Conservation (phyloP, 805 yeast species). For the Citeromyces matritensis region DNA sequence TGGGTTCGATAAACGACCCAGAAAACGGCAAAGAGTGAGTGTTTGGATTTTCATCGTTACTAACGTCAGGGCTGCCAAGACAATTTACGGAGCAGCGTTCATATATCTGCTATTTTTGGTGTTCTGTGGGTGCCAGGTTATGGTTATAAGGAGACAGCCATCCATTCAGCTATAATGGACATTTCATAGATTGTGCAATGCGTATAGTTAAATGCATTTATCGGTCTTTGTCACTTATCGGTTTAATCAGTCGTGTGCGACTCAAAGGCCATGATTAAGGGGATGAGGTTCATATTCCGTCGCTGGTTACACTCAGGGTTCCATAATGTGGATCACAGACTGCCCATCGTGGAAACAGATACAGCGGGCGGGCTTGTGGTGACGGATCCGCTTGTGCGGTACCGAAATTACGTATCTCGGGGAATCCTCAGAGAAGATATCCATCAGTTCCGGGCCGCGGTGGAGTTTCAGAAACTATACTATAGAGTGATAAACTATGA, state of each 20-base stretch:
- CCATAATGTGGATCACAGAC: too few species aligned
- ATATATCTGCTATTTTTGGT: conserved; percentile 69
- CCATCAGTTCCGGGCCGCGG: conserved; percentile 45
- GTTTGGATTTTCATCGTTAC: not conserved
- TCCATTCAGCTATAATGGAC: conserved; percentile 36
- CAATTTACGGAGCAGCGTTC: conserved; percentile 79
- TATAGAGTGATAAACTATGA: conserved; percentile 40
- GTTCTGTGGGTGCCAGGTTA: conserved; percentile 83
- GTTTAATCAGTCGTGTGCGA: too few species aligned
- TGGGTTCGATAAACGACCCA: conserved; percentile 86
- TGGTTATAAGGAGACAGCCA: conserved; percentile 44
- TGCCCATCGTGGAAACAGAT: too few species aligned
- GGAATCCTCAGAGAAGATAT: conserved; percentile 41
- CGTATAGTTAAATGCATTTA: too few species aligned
- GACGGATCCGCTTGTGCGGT: conserved; percentile 50
- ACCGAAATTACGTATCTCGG: conserved; percentile 32
- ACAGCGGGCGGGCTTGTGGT: too few species aligned
- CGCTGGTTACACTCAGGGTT: too few species aligned
- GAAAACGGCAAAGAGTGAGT: conserved; percentile 74
- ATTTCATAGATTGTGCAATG: too few species aligned
- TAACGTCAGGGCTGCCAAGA: conserved; percentile 55
- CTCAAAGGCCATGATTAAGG: too few species aligned
- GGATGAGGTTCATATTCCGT: too few species aligned
- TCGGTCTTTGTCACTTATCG: too few species aligned
- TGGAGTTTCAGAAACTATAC: conserved; percentile 46